Evolutionary conservation across 306 rosid genomes (phyloP).

Genomic region (Quercus aquifolioides): DNA sequence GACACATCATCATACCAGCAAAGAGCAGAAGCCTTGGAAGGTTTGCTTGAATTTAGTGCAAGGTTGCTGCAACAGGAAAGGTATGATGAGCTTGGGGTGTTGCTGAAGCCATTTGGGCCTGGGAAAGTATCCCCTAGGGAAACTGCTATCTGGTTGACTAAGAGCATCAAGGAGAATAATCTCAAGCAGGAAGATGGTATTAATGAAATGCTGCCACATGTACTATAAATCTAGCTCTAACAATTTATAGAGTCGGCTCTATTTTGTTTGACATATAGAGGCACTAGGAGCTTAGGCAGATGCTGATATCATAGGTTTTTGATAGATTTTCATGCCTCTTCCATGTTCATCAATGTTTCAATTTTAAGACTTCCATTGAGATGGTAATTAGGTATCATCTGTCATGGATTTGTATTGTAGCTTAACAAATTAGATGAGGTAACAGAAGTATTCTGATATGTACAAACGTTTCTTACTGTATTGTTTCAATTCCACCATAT

Average conservation of each 20-base stretch:
- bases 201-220: constrained; percentile 25
- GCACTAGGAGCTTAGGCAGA: constrained; percentile 38
- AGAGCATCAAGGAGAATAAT: constrained; percentile 84
- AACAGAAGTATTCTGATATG: neutral
- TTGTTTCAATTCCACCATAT: too few relatives aligned
- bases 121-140: constrained; percentile 96
- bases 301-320: constrained; percentile 35
- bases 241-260: constrained; percentile 23
- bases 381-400: constrained; percentile 4
- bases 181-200: constrained; percentile 45
- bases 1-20: constrained; percentile 79
- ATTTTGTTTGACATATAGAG: constrained; percentile 19
- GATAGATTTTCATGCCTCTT: neutral
- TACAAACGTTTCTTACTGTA: neutral
- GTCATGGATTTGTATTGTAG: too few relatives aligned
- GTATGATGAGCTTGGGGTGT: constrained; percentile 93
- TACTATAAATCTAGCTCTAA: constrained; percentile 21
- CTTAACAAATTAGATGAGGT: neutral
- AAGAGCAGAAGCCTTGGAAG: constrained; percentile 99
- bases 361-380: neutral
- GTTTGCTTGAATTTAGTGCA: constrained; percentile 96
- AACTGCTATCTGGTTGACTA: constrained; percentile 98
- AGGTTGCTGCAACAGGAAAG: constrained; percentile 82
- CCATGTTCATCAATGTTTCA: neutral
- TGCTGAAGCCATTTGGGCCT: constrained; percentile 95